Base-by-base conservation (phyloP, 768 basidiomycete genomes). In the Glaciozyma antarctica region DNA sequence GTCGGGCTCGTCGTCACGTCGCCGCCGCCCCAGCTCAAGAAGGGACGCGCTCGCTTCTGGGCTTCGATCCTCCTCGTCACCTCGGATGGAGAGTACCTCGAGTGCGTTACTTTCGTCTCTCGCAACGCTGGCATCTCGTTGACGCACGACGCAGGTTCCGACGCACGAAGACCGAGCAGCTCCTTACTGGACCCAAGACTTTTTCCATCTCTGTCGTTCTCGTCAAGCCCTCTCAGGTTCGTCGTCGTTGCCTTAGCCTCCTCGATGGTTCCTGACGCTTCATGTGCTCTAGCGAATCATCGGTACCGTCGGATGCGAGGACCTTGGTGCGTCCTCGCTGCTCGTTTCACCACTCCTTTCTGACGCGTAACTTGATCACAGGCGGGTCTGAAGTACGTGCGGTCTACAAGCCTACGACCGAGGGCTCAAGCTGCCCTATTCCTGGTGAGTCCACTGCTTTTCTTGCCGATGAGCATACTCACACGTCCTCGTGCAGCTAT, bases 171-270 rank as follows among this genome's bases (percentile, higher is more conserved):
- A 52, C 64, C 28, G 60, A 65, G 38, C 43, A 58, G n/a, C 59
- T 69, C 5, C 47, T 58, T 5, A 34, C 34, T 16, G 43, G 17
- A 28, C 34, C 64, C n/a, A 72, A 69, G 48, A 63, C 59, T 9
- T 64, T 68, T 38, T 43, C 41, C 22, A 19, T 70, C 21, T 51
- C 58, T 0, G 63, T 68, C 48, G 10, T 67, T 4, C 69, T 73
- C 44, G 58, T 66, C 63, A 72, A 69, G 54, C 73, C 73, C 0
- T 65, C 62, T 22, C 73, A 73, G 26, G 65, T 55, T 8, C 17
- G 53, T 30, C 9, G n/a, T 17, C 8, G 28, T n/a, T 16, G 16
- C 28, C n/a, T 30, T 53, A 1, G 5, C 22, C 16, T 5, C 16
- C 6, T 26, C 28, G 24, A 30, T 9, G 26, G 12, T 48, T 12